Evolutionary conservation across 139 green algal genomes (phyloP), one percentile per base, ranked within the genome.

Genomic region (Chlorella sp.): DNA sequence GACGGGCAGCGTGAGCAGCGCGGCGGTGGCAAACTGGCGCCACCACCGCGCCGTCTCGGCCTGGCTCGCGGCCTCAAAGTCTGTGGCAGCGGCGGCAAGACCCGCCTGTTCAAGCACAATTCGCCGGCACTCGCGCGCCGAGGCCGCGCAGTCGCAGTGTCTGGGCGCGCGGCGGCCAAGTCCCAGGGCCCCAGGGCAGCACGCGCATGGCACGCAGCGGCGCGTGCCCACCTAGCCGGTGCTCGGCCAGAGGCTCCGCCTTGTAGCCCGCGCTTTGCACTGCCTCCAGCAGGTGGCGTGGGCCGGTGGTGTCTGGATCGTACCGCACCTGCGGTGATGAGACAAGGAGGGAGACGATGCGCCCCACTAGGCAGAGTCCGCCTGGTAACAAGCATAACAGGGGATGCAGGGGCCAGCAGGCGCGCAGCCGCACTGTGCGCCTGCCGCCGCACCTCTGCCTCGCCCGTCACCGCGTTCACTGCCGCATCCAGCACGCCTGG

Each of bases 1-100:
- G 27, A 98, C 82, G 7, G 95, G 95, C 23, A 95, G 63, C 0
- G 95, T 97, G 77, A 97, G 93, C 25, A 78, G 29, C 14, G 88
- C 58, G 59, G 79, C 79, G 29, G 41, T 42, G 17, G 51, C 35
- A 2, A 91, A 78, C 79, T 89, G 64, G 3, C 50, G 56, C 40
- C 77, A 51, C 89, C 87, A 93, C 60, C 81, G 71, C 23, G 48
- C 74, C 53, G 87, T 73, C 82, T 96, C 90, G 35, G 58, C 74
- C 25, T 55, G 62, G 35, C 77, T 62, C 29, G 56, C 48, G 25
- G 50, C 53, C 58, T 61, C 35, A 63, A 79, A 55, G 27, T 74
- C 67, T 74, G 50, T n/a, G n/a, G n/a, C n/a, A n/a, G n/a, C n/a
- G n/a, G n/a, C n/a, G n/a, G n/a, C n/a, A n/a, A n/a, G n/a, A n/a